Base-by-base conservation (phyloP, 176 grass and related monocot species). In the bread wheat (Triticum aestivum) region DNA sequence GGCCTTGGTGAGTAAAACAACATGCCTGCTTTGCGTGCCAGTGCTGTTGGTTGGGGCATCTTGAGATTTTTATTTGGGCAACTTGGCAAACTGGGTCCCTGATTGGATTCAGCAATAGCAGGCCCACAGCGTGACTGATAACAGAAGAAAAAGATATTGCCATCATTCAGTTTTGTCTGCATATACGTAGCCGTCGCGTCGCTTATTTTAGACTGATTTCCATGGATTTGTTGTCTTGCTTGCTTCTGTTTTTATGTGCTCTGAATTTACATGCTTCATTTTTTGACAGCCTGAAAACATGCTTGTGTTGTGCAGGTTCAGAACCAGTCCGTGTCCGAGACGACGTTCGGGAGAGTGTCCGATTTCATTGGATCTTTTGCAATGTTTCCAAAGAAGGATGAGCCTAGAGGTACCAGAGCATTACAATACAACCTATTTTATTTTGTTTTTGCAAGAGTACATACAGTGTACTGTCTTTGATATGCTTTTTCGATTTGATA, bases 351-450 rank as follows among this genome's bases (percentile, higher is more conserved):
- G 86, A 95, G 70, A 82, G 71, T 98, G 83, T 95, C 95, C 61
- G 91, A 83, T 90, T 82, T 98, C 44, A 82, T 98, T 70, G 89
- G 91, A 56, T 98, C 95, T 14, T 84, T 98, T 41, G 83, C 90
- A 1, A 56, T 85, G 52, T 78, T 93, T 90, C 74, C 87, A 18
- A 93, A 90, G 77, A 98, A 77, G 73, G 87, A 91, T 71, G 89
- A 92, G 79, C 65, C 84, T 24, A 95, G 75, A 90, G 91, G 87
- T 93, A 91, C 17, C 30, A 78, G 80, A 33, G 59, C 54, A 37
- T 70, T 61, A 1, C 58, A 41, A 6, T 65, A 75, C 75, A 33
- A 4, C 47, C 67, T 54, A 18, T 71, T 17, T 38, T 30, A 1
- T 45, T 75, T 30, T 21, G 0, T 21, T 59, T 27, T 18, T 5